Percentiles rank a stretch among this genome's conserved stretches.
phyloP scores from a whole-genome alignment of 2,329 filamentous ascomycete genomes.

The Cordyceps javanica region DNA sequence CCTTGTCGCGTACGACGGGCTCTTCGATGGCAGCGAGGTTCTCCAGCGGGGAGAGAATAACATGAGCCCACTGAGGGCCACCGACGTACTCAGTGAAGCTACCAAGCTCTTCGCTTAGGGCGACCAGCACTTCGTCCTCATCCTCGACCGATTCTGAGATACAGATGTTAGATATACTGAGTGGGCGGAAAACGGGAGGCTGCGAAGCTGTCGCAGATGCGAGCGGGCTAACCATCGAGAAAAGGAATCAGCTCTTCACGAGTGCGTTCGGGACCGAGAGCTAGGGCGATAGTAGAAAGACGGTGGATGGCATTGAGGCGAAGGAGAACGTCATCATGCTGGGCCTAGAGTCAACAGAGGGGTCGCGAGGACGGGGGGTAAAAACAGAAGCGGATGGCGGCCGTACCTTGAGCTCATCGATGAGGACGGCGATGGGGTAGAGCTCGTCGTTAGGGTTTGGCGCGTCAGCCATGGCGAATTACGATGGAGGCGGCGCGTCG shows the following conservation, averaged over 20 bases:
- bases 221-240: constrained; percentile 75
- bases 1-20: constrained; percentile 96
- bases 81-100: constrained; percentile 97
- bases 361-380: constrained; percentile 17
- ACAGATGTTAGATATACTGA: constrained; percentile 17
- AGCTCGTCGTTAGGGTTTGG: constrained; percentile 94
- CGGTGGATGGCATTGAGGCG: constrained; percentile 98
- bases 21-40: constrained; percentile 98
- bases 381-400: constrained; percentile 2
- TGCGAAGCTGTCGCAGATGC: constrained; percentile 15
- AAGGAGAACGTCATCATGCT: constrained; percentile 98
- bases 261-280: constrained; percentile 90
- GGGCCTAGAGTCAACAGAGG: constrained; percentile 23
- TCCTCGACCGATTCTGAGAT: constrained; percentile 91
- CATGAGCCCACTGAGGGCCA: constrained; percentile 87
- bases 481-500: constrained; percentile 11
- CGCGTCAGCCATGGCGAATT: constrained; percentile 76
- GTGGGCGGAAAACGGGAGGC: constrained; percentile 14
- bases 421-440: constrained; percentile 98
- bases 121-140: constrained; percentile 96
- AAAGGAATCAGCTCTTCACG: constrained; percentile 98
- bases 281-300: constrained; percentile 95
- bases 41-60: constrained; percentile 93
- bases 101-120: constrained; percentile 92
- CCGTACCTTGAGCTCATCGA: constrained; percentile 95